Conservation (phyloP, 352 stramenopile genomes). For the Paralagenidium karlingii region DNA sequence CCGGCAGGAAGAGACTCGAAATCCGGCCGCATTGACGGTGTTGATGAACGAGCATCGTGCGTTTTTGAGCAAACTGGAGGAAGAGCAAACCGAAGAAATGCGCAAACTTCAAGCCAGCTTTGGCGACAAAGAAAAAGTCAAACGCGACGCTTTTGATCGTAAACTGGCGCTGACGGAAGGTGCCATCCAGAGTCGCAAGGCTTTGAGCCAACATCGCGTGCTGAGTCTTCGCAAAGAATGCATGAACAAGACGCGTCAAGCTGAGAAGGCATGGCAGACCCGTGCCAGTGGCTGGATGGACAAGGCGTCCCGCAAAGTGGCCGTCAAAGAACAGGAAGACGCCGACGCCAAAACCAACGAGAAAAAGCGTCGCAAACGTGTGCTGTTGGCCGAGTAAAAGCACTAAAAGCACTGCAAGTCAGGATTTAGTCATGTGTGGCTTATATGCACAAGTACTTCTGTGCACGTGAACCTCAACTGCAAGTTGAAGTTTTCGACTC, state of each 20-base stretch:
- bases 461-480: too few relatives aligned
- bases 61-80: slow-evolving; percentile 66
- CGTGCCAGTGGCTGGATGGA: slow-evolving; percentile 74
- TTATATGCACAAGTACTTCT: too few relatives aligned
- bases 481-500: too few relatives aligned
- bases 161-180: slow-evolving; percentile 61
- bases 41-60: slow-evolving; percentile 76
- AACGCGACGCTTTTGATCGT: slow-evolving; percentile 61
- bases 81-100: slow-evolving; percentile 51
- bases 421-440: too few relatives aligned
- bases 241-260: slow-evolving; percentile 40
- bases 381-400: slow-evolving; percentile 30
- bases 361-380: slow-evolving; percentile 55
- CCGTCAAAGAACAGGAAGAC: slow-evolving; percentile 86
- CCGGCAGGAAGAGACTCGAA: slow-evolving; percentile 42
- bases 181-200: slow-evolving; percentile 56
- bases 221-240: slow-evolving; percentile 67
- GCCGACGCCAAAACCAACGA: slow-evolving; percentile 54
- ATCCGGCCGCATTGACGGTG: too few relatives aligned
- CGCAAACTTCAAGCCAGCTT: slow-evolving; percentile 24
- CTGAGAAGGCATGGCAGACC: slow-evolving; percentile 78
- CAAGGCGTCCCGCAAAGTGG: slow-evolving; percentile 76
- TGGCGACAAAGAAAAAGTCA: slow-evolving; percentile 40
- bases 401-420: too few relatives aligned
- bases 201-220: slow-evolving; percentile 58